Percentiles rank a stretch among this genome's conserved stretches.
Conservation (phyloP, 768 basidiomycete species). For the Mycena crocata region DNA sequence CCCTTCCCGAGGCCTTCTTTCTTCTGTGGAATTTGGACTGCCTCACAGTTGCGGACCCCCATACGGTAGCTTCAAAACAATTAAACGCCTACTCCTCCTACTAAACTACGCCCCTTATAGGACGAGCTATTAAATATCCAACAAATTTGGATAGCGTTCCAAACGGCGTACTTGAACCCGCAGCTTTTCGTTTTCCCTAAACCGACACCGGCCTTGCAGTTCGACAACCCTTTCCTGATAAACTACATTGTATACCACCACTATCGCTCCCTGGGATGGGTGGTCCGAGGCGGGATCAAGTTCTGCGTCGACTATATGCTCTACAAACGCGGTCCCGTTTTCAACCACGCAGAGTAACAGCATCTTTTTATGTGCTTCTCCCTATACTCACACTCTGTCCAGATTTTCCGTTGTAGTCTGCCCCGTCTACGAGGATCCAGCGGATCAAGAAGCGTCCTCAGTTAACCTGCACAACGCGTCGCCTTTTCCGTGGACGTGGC, state of each 20-base stretch:
- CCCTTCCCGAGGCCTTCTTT: constrained; percentile 91
- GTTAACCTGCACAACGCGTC: constrained; percentile 72
- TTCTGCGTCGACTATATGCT: constrained; percentile 96
- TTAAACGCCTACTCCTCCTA: not conserved
- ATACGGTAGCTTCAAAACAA: constrained; percentile 61
- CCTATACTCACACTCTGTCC: not conserved
- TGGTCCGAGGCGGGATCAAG: constrained; percentile 95
- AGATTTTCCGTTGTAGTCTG: constrained; percentile 94
- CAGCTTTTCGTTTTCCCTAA: constrained; percentile 45
- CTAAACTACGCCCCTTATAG: constrained; percentile 46
- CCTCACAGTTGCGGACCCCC: constrained; percentile 73
- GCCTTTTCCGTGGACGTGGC: constrained; percentile 93
- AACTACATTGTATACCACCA: constrained; percentile 94
- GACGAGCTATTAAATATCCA: constrained; percentile 63
- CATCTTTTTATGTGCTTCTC: not conserved
- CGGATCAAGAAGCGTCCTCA: constrained; percentile 74
- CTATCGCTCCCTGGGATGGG: constrained; percentile 96
- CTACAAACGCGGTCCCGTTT: constrained; percentile 95
- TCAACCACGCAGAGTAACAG: constrained; percentile 90
- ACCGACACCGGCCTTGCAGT: constrained; percentile 51
- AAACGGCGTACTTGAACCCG: constrained; percentile 62
- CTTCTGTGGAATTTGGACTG: constrained; percentile 87
- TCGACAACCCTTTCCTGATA: constrained; percentile 94
- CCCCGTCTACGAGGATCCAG: constrained; percentile 88
- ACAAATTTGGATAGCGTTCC: constrained; percentile 76